Conservation (phyloP, 495 filamentous ascomycete genomes). For the Evernia prunastri region DNA sequence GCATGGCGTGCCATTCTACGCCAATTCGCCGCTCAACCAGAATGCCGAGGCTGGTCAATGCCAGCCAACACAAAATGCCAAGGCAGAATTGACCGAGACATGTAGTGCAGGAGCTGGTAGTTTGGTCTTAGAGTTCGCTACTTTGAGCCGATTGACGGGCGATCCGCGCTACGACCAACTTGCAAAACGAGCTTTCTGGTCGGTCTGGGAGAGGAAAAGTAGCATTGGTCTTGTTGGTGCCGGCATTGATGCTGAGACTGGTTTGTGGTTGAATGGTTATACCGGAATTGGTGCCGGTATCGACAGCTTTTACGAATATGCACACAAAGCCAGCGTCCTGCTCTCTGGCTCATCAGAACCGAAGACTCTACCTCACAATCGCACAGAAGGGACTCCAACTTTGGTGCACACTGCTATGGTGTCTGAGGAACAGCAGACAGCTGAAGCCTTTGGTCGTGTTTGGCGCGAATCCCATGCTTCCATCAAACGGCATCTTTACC, state of each 20-base stretch:
- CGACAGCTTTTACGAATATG: conserved; percentile 98
- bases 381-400: conserved; percentile 31
- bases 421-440: conserved; percentile 56
- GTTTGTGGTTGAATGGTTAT: conserved; percentile 80
- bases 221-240: conserved; percentile 82
- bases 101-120: conserved; percentile 95
- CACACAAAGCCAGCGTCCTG: conserved; percentile 85
- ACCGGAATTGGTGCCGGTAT: conserved; percentile 91
- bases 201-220: conserved; percentile 83
- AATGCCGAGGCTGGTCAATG: conserved; percentile 38
- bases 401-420: not conserved
- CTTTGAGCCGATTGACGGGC: conserved; percentile 80
- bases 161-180: conserved; percentile 79
- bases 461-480: conserved; percentile 82
- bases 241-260: conserved; percentile 86
- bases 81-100: conserved; percentile 80
- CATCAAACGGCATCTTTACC: conserved; percentile 78
- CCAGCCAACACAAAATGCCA: conserved; percentile 31
- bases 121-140: conserved; percentile 86
- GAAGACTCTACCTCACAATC: conserved; percentile 14
- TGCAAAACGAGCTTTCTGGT: conserved; percentile 90
- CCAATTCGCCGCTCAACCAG: conserved; percentile 64
- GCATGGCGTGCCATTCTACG: conserved; percentile 84
- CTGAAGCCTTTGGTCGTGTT: conserved; percentile 69
- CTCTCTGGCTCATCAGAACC: conserved; percentile 52